Conservation (phyloP, 225 moss, liverwort and hornwort species). For the Marchantia paleacea region DNA sequence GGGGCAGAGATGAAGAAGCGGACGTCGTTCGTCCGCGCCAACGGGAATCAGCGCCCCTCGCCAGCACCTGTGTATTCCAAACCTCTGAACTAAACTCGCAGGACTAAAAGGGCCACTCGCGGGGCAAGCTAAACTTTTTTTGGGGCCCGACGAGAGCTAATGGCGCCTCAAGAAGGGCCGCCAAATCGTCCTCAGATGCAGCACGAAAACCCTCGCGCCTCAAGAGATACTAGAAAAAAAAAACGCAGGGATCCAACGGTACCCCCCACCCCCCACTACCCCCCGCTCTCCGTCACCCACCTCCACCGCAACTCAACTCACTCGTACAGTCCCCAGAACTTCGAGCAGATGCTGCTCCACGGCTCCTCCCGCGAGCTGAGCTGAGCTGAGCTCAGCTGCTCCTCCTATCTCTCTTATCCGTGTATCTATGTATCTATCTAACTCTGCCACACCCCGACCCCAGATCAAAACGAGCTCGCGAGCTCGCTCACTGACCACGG, state of each 20-base stretch:
- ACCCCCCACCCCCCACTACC: neutral
- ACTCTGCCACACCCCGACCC: too few species aligned
- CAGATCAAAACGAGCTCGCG: too few species aligned
- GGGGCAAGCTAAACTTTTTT: neutral
- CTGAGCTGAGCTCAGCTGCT: neutral
- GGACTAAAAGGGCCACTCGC: neutral
- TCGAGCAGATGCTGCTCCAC: neutral
- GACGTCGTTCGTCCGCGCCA: neutral
- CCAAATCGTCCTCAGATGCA: slow-evolving; percentile 14
- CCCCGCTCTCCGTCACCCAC: neutral
- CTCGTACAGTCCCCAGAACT: neutral
- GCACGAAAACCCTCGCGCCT: neutral
- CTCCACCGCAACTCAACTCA: too few species aligned
- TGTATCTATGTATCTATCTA: too few species aligned
- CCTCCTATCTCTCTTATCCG: neutral
- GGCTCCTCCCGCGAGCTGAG: neutral
- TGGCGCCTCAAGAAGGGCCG: slow-evolving; percentile 14
- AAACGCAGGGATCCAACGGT: neutral
- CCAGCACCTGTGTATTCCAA: slow-evolving; percentile 1
- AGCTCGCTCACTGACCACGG: too few species aligned
- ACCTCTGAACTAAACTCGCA: neutral
- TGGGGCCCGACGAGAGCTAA: neutral
- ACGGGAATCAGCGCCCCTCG: neutral
- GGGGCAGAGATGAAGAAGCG: neutral
- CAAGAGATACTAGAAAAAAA: neutral